Conservation (phyloP, 805 yeast genomes). For the Hanseniaspora thailandica region DNA sequence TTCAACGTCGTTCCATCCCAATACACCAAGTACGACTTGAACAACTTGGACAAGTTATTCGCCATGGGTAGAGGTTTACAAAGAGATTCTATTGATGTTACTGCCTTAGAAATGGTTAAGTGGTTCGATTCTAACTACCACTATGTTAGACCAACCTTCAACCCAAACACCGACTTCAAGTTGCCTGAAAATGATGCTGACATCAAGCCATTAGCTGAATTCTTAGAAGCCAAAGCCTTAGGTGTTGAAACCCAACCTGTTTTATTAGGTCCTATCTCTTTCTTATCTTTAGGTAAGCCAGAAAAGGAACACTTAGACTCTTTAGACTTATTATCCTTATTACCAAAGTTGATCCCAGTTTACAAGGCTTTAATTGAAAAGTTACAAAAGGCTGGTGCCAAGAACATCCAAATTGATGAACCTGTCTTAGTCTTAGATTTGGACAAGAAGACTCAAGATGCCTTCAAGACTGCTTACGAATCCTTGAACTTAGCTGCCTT, state of each 20-base stretch:
- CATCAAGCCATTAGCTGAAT: conserved; percentile 88
- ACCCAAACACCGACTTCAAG: conserved; percentile 89
- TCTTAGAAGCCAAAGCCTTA: conserved; percentile 90
- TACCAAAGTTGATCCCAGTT: conserved; percentile 83
- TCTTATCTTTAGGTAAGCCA: conserved; percentile 89
- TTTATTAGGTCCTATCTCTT: conserved; percentile 90
- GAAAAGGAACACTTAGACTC: conserved; percentile 89
- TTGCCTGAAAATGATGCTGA: conserved; percentile 55
- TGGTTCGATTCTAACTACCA: conserved; percentile 99
- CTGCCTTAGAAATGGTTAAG: conserved; percentile 98
- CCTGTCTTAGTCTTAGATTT: conserved; percentile 92
- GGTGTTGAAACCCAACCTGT: conserved; percentile 98
- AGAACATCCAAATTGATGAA: conserved; percentile 91
- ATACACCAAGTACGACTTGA: conserved; percentile 82
- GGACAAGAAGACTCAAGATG: conserved; percentile 69
- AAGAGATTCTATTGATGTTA: conserved; percentile 93
- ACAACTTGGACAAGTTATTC: conserved; percentile 81
- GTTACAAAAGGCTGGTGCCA: conserved; percentile 90
- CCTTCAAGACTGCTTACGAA: conserved; percentile 78
- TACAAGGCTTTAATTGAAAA: conserved; percentile 80
- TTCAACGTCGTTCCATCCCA: conserved; percentile 96
- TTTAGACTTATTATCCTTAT: conserved; percentile 79
- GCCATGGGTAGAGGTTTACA: conserved; percentile 99
- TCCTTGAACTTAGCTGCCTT: conserved; percentile 30
- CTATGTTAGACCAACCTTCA: conserved; percentile 98